Evolutionary conservation across 148 eudicot species (phyloP).

Genomic region (Beta vulgaris): DNA sequence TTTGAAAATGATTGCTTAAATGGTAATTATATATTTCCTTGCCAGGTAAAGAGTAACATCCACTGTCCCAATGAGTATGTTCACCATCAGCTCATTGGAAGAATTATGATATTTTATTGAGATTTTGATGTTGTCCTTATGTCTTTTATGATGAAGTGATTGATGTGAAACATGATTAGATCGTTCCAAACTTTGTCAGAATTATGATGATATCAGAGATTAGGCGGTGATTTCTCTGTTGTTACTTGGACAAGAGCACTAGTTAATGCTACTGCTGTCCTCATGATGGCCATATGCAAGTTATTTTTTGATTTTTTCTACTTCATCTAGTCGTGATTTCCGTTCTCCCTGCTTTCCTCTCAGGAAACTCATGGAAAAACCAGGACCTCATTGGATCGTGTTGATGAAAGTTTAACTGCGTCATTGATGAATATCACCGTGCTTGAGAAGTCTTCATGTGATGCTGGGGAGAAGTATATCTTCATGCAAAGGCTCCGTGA

Average conservation of each 20-base stretch:
- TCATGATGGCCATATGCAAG: constrained; percentile 1
- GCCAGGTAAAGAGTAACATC: neutral
- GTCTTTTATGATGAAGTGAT: neutral
- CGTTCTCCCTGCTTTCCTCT: constrained; percentile 10
- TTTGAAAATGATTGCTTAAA: neutral
- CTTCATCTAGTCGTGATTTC: neutral
- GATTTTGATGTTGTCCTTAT: neutral
- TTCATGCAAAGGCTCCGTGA: constrained; percentile 99
- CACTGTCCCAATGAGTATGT: neutral
- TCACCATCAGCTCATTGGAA: neutral
- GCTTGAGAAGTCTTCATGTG: constrained; percentile 64
- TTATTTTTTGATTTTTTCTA: neutral
- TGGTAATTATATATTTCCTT: neutral
- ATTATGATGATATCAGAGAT: neutral
- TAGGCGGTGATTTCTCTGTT: neutral
- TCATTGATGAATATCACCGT: constrained; percentile 59
- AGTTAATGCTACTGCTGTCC: neutral
- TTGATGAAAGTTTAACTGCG: constrained; percentile 67
- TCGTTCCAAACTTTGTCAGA: neutral
- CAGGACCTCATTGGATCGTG: constrained; percentile 49
- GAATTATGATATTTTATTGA: neutral
- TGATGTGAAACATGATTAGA: neutral
- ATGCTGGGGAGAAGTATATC: constrained; percentile 91
- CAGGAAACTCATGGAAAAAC: constrained; percentile 87
- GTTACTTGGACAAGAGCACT: too few relatives aligned